Evolutionary conservation across 257 asterid species (phyloP), one percentile per base, ranked within the genome.

Genomic region (Penstemon newberryi): DNA sequence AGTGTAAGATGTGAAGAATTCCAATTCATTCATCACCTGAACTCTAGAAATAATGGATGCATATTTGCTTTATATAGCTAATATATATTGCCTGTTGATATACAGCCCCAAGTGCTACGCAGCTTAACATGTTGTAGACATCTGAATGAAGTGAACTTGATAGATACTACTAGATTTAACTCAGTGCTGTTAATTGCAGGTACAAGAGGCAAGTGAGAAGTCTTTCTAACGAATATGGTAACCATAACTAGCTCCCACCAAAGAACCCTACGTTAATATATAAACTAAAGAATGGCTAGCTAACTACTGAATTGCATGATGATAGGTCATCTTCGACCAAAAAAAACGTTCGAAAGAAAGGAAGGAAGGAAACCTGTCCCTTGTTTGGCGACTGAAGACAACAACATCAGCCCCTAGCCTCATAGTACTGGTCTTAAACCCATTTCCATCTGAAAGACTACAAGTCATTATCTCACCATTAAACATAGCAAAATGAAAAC

Each of bases 341-440:
- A 18, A 39, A 47, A 49, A 47, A 55, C 33, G 0, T 25, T 5
- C 4, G 47, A 18, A 76, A 53, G 11, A 15, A 55, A 18, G 63
- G 56, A 54, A 60, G 56, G 66, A 60, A 56, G 51, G 46, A 72
- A 25, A 90, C 98, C 96, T 85, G 85, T 73, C 56, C 71, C 70
- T 75, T 43, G 25, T 73, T 80, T 74, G 46, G 63, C 97, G 93
- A 73, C 94, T 92, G 83, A 92, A 86, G 76, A 92, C 95, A 76
- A 92, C 73, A 49, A 83, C 97, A 52, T 90, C 98, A 7, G 97
- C 89, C 43, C 98, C 98, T 47, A 92, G 98, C 78, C 98, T 85
- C 98, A 92, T 92, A 40, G 97, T 79, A 78, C 98, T 92, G 65
- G 98, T 92, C 81, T 92, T 92, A 70, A 92, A 92, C 59, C 98